Conservation (phyloP, 371 early-diverging fungal genomes). For the Apophysomyces variabilis region DNA sequence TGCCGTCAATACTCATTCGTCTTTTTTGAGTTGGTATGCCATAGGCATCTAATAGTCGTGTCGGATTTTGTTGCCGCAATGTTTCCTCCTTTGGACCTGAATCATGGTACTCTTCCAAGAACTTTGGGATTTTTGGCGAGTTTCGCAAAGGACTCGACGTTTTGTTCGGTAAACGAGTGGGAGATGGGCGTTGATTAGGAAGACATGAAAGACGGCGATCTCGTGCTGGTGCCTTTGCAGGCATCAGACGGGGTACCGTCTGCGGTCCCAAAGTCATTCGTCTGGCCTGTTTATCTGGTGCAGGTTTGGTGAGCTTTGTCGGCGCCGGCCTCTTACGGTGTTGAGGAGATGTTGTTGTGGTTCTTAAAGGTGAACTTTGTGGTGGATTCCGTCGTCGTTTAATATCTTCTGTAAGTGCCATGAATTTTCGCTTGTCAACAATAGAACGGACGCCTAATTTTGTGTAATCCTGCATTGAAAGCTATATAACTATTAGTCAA, state of each 20-base stretch:
- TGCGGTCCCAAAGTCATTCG: slow-evolving; percentile 31
- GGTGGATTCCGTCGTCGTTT: slow-evolving; percentile 19
- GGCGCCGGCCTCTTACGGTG: slow-evolving; percentile 17
- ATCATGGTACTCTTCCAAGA: slow-evolving; percentile 21
- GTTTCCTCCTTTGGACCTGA: neutral
- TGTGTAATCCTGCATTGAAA: slow-evolving; percentile 34
- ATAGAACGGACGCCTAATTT: slow-evolving; percentile 33
- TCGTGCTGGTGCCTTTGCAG: slow-evolving; percentile 11
- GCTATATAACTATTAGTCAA: slow-evolving; percentile 10
- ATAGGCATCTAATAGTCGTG: slow-evolving; percentile 24
- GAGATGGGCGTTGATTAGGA: slow-evolving; percentile 13
- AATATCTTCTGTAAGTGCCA: slow-evolving; percentile 30
- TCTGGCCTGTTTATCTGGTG: slow-evolving; percentile 23
- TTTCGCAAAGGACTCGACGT: slow-evolving; percentile 13
- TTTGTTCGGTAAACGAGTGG: slow-evolving; percentile 4
- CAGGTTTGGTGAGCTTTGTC: slow-evolving; percentile 10
- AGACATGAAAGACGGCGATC: slow-evolving; percentile 17
- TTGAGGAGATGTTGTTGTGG: slow-evolving; percentile 3
- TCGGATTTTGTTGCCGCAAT: slow-evolving; percentile 16
- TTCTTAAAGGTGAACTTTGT: slow-evolving; percentile 8
- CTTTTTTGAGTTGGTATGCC: slow-evolving; percentile 25
- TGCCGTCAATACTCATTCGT: slow-evolving; percentile 17
- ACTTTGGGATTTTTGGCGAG: slow-evolving; percentile 20
- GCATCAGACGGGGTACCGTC: slow-evolving; percentile 12
- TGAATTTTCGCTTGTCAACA: slow-evolving; percentile 35